phyloP scores from a whole-genome alignment of 2,329 filamentous ascomycete species.

The Penicillium hordei region DNA sequence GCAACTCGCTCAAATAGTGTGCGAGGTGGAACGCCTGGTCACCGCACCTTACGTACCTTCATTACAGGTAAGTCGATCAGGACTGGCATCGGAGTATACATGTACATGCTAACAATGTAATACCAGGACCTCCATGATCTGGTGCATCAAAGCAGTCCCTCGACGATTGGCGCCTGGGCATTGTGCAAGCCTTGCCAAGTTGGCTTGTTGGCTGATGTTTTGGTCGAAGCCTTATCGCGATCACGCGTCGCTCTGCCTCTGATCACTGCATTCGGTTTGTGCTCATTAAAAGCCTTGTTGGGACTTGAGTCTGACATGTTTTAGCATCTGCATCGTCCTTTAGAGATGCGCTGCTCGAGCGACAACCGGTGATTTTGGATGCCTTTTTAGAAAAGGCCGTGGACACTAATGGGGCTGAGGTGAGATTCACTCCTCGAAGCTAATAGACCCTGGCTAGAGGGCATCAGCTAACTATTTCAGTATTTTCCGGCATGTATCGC shows the following conservation, averaged over 20 bases:
- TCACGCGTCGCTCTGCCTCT: slow-evolving; percentile 54
- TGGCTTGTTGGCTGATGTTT: slow-evolving; percentile 44
- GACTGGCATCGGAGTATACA: slow-evolving; percentile 4
- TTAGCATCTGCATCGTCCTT: slow-evolving; percentile 32
- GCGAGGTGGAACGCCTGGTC: slow-evolving; percentile 50
- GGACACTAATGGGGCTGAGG: slow-evolving; percentile 30
- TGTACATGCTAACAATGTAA: slow-evolving; percentile 10
- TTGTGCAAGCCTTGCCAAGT: slow-evolving; percentile 52
- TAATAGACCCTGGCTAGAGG: background rate
- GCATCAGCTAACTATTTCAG: slow-evolving; percentile 20
- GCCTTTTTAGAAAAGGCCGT: slow-evolving; percentile 34
- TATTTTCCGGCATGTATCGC: slow-evolving; percentile 33
- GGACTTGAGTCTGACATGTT: slow-evolving; percentile 6
- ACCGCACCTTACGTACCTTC: slow-evolving; percentile 52
- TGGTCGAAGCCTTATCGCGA: slow-evolving; percentile 52
- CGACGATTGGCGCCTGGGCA: slow-evolving; percentile 48
- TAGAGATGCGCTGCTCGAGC: slow-evolving; percentile 35
- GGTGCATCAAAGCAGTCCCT: slow-evolving; percentile 29
- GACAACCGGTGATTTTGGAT: slow-evolving; percentile 37
- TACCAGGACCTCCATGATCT: slow-evolving; percentile 35
- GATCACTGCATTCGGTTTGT: slow-evolving; percentile 50
- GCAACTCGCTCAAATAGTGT: slow-evolving; percentile 28
- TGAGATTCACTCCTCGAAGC: slow-evolving; percentile 16
- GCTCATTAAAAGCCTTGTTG: background rate
- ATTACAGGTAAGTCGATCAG: slow-evolving; percentile 44